These are phyloP conservation scores for Salisapilia sapeloensis DNA, from an alignment of 352 stramenopile species.

Conservation along the genomic window DNA sequence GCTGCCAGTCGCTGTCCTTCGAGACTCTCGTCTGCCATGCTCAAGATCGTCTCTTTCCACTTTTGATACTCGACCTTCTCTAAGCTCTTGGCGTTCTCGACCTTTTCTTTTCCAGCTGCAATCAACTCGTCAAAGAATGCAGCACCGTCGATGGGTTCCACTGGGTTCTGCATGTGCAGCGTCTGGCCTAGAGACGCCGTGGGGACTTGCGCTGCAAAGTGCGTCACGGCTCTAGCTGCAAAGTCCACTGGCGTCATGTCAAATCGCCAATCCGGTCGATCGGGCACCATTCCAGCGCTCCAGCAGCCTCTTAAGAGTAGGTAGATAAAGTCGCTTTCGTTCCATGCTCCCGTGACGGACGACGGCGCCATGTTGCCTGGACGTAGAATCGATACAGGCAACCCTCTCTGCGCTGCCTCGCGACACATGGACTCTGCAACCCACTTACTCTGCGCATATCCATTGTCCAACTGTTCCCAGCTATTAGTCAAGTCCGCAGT, in stretches of 20 bases:
- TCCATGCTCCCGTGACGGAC: slow-evolving; percentile 50
- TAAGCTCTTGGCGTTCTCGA: slow-evolving; percentile 9
- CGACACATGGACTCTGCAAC: slow-evolving; percentile 80
- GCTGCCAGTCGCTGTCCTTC: slow-evolving; percentile 41
- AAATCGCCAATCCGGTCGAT: slow-evolving; percentile 58
- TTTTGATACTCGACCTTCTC: slow-evolving; percentile 11
- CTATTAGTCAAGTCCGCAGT: slow-evolving; percentile 32
- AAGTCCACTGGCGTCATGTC: slow-evolving; percentile 89
- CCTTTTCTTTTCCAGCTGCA: slow-evolving; percentile 6
- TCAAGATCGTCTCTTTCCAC: slow-evolving; percentile 17
- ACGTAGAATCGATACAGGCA: slow-evolving; percentile 77
- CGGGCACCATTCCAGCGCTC: slow-evolving; percentile 32
- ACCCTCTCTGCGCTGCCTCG: slow-evolving; percentile 49
- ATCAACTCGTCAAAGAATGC: slow-evolving; percentile 28
- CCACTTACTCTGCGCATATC: slow-evolving; percentile 86
- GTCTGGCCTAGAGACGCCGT: slow-evolving; percentile 38
- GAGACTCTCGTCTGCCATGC: slow-evolving; percentile 7
- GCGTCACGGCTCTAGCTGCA: slow-evolving; percentile 67
- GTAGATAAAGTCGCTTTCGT: slow-evolving; percentile 82
- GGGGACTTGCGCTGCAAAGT: slow-evolving; percentile 44
- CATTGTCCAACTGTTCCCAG: slow-evolving; percentile 52
- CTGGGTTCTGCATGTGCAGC: slow-evolving; percentile 57
- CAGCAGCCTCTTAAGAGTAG: slow-evolving; percentile 73
- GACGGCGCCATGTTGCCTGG: slow-evolving; percentile 81
- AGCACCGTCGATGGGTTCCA: slow-evolving; percentile 17